Evolutionary conservation across 768 basidiomycete genomes (phyloP).

Genomic region (Leucocoprinus birnbaumii): DNA sequence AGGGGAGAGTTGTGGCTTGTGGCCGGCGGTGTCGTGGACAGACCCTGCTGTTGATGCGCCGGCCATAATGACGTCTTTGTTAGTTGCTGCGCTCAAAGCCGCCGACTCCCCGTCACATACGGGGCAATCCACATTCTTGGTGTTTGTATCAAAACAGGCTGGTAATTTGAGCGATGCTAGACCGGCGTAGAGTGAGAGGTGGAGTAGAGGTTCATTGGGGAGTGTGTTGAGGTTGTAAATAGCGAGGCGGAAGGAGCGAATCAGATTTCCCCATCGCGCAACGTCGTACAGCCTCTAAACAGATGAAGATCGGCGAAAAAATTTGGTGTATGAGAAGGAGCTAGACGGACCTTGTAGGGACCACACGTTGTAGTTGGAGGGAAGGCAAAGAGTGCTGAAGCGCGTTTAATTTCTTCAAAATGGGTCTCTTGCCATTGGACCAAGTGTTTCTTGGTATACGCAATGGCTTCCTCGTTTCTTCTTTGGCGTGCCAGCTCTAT

Average conservation of each 20-base stretch:
- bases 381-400: conserved; percentile 75
- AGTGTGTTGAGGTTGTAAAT: conserved; percentile 87
- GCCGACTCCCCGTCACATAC: conserved; percentile 69
- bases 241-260: conserved; percentile 77
- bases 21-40: conserved; percentile 1
- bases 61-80: conserved; percentile 7
- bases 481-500: conserved; percentile 82
- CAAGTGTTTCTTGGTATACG: conserved; percentile 81
- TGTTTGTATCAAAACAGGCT: conserved; percentile 63
- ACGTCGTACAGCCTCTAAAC: conserved; percentile 79
- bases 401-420: conserved; percentile 70
- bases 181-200: conserved; percentile 89
- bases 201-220: conserved; percentile 82
- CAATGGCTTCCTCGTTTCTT: conserved; percentile 73
- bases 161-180: conserved; percentile 89
- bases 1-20: background rate
- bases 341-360: conserved; percentile 68
- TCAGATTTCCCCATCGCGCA: conserved; percentile 72
- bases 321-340: background rate
- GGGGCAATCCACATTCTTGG: conserved; percentile 85
- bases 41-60: conserved; percentile 1
- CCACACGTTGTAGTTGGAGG: conserved; percentile 65
- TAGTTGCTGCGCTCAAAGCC: conserved; percentile 6
- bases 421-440: conserved; percentile 82
- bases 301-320: conserved; percentile 7